A percentile compares a stretch with the other conserved stretches of the same genome.
These are phyloP conservation scores for Pigoraptor vietnamica DNA, from an alignment of 78 protist genomes.

Conservation along the genomic window DNA sequence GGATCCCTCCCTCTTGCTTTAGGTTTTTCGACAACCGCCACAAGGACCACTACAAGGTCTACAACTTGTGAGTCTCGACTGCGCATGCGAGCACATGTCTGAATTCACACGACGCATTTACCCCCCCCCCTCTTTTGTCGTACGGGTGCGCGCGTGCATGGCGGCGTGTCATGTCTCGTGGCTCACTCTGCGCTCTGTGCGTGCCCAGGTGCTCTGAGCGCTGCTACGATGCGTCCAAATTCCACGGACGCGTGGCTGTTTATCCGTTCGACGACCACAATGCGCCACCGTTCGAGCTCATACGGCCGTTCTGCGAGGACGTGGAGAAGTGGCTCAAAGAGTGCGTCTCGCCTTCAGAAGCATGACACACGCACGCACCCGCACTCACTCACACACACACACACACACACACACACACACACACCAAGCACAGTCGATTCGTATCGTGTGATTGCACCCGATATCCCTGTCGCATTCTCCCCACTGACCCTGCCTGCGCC, in stretches of 20 bases:
- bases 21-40: slow-evolving; percentile 50
- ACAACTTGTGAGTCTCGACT: slow-evolving; percentile 47
- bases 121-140: too few species aligned
- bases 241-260: slow-evolving; percentile 43
- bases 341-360: neutral
- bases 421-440: too few species aligned
- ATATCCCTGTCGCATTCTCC: neutral
- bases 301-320: slow-evolving; percentile 14
- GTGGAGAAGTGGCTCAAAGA: neutral
- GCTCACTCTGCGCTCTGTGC: too few species aligned
- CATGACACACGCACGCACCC: neutral
- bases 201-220: slow-evolving; percentile 64
- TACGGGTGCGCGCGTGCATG: too few species aligned
- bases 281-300: slow-evolving; percentile 46
- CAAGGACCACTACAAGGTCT: slow-evolving; percentile 60
- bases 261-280: slow-evolving; percentile 67
- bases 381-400: neutral
- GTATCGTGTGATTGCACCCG: neutral
- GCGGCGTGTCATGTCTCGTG: too few species aligned
- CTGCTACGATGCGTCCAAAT: slow-evolving; percentile 56
- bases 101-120: neutral
- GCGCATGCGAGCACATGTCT: neutral
- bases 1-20: neutral
- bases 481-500: neutral
- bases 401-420: neutral